Percentiles rank a stretch among this genome's conserved stretches.
These are phyloP conservation scores for Bidens hawaiensis DNA, from an alignment of 140 eudicot genomes.

Conservation along the genomic window DNA sequence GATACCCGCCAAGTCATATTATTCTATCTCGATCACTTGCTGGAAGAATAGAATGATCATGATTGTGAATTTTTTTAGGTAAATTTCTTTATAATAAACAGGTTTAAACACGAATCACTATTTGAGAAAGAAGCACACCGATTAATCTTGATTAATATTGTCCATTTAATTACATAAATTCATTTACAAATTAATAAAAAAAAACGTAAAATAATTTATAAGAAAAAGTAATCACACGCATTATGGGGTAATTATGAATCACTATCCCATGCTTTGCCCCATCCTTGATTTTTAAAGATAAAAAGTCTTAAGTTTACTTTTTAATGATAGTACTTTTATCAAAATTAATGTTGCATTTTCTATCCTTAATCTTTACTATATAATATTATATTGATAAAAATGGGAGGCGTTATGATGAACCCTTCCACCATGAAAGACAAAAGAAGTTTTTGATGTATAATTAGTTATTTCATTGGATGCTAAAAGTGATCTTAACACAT, in stretches of 20 bases:
- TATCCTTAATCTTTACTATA: neutral
- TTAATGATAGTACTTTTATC: neutral
- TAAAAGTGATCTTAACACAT: conserved; percentile 37
- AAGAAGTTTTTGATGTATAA: conserved; percentile 21
- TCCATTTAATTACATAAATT: too few species aligned
- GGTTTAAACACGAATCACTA: too few species aligned
- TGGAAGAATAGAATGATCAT: too few species aligned
- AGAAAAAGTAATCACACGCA: neutral
- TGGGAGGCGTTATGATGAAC: conserved; percentile 33
- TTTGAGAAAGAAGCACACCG: too few species aligned
- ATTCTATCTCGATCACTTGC: too few species aligned
- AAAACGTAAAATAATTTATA: neutral
- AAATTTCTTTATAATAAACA: too few species aligned
- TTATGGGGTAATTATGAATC: conserved; percentile 36
- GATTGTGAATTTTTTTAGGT: too few species aligned
- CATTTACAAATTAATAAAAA: neutral
- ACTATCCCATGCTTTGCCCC: conserved; percentile 19
- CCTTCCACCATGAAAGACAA: conserved; percentile 31
- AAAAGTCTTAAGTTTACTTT: conserved; percentile 11
- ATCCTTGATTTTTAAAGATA: conserved; percentile 8
- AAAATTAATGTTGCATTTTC: neutral
- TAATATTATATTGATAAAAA: conserved; percentile 8
- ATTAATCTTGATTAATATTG: too few species aligned
- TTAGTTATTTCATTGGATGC: conserved; percentile 35
- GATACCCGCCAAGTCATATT: too few species aligned